Percentiles rank a stretch among this genome's conserved stretches.
Conservation (phyloP, 208 protist genomes). For the Leishmania aethiopica region DNA sequence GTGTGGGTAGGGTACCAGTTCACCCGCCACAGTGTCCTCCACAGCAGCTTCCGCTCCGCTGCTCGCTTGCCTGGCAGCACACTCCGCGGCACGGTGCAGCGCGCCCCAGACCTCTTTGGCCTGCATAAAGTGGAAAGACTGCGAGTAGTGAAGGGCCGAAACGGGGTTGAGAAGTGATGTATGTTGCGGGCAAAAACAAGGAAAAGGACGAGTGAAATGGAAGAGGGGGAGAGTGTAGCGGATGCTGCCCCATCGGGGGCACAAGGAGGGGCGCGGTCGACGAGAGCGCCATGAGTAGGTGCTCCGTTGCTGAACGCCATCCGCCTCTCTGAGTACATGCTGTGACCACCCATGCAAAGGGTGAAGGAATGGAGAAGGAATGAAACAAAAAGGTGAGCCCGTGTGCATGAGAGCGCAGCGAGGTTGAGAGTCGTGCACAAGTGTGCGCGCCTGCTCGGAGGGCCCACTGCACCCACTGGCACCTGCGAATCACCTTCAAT, state of each 20-base stretch:
- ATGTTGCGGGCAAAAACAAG: neutral
- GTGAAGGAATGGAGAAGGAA: neutral
- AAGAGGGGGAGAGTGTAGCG: neutral
- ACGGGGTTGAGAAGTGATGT: neutral
- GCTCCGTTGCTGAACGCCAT: neutral
- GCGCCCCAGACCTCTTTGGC: constrained; percentile 57
- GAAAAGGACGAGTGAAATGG: neutral
- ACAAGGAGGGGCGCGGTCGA: neutral
- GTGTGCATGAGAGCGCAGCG: neutral
- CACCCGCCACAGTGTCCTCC: constrained; percentile 47
- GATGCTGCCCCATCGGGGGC: neutral
- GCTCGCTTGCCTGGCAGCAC: constrained; percentile 16
- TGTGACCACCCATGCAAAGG: neutral
- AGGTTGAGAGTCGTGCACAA: neutral
- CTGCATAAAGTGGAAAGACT: constrained; percentile 36
- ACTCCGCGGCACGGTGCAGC: constrained; percentile 49
- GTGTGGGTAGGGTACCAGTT: constrained; percentile 25
- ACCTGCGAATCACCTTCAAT: neutral
- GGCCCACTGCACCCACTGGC: neutral
- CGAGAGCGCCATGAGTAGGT: neutral
- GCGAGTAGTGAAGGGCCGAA: neutral
- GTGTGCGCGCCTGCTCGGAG: neutral
- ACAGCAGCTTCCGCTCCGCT: constrained; percentile 25
- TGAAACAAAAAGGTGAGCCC: neutral
- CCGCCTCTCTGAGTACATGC: neutral